Base-by-base conservation (phyloP, 805 yeast genomes). In the Yarrowia yakushimensis region DNA sequence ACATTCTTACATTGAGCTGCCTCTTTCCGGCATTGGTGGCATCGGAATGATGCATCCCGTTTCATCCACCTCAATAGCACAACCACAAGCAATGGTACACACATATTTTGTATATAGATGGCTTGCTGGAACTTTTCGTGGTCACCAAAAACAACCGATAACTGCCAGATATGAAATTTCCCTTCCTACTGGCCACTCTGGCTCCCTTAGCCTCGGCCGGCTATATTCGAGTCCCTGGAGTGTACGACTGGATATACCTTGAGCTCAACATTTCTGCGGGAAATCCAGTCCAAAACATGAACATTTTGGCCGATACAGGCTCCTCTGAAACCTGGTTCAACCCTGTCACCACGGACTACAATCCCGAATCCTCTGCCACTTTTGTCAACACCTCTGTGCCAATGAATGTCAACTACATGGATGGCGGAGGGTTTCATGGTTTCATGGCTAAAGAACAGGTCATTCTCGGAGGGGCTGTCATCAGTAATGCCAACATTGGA, bases 311-410 rank as follows among this genome's bases (percentile, higher is more conserved):
- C 3, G 59, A 52, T 25, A 52, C 33, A 2, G 59, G 59, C 17
- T 52, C 59, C 2, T 34, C 59, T 1, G 59, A 52, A 6, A 52
- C 59, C 25, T 52, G 59, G 59, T 22, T 25, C 31, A 52, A 23
- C 17, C 13, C 25, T 3, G 6, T 8, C 9, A 2, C 27, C n/a
- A 17, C 12, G 3, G 6, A 5, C 5, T 36, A 36, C 25, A 17
- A 18, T 1, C 43, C 59, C 11, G 17, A 13, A 7, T 2, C 15
- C 12, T 52, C 43, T 2, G 20, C 31, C n/a, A 11, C 41, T 2
- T 52, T 17, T 25, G 59, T 25, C 13, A 23, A 34, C 27, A 23
- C 31, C 43, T 34, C 43, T 4, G n/a, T 22, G 12, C 59, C 59
- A 2, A 12, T 17, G 12, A 10, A 25, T 9, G 2, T 36, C 3